phyloP scores from a whole-genome alignment of 176 grass and related monocot species.

The Saccharum officinarum region DNA sequence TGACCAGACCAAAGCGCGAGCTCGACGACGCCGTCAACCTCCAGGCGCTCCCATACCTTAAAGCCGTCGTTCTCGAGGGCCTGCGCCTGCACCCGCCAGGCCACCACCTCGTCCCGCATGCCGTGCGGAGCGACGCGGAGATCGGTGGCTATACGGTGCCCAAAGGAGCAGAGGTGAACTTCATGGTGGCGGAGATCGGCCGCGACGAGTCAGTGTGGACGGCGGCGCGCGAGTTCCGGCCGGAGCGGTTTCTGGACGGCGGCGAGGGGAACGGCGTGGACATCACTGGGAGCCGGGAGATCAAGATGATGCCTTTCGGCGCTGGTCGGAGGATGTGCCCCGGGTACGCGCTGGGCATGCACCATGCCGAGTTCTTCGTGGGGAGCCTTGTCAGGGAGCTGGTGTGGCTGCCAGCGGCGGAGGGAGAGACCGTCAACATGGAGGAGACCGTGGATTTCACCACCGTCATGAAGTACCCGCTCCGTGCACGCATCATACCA shows the following conservation, averaged over 20 bases:
- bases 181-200: slow-evolving; percentile 33
- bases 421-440: slow-evolving; percentile 41
- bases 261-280: slow-evolving; percentile 42
- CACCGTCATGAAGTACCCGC: slow-evolving; percentile 42
- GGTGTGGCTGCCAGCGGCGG: slow-evolving; percentile 38
- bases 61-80: slow-evolving; percentile 57
- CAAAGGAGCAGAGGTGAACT: slow-evolving; percentile 48
- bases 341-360: slow-evolving; percentile 30
- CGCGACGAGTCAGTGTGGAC: slow-evolving; percentile 51
- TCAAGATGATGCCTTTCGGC: slow-evolving; percentile 50
- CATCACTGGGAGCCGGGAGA: slow-evolving; percentile 40
- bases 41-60: slow-evolving; percentile 49
- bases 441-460: slow-evolving; percentile 42
- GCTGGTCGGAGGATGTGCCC: neutral
- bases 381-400: slow-evolving; percentile 41
- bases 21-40: slow-evolving; percentile 25
- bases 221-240: slow-evolving; percentile 44
- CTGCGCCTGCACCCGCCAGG: slow-evolving; percentile 50
- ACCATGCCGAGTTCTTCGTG: slow-evolving; percentile 51
- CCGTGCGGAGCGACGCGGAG: slow-evolving; percentile 3
- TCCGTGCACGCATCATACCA: slow-evolving; percentile 30
- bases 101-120: slow-evolving; percentile 50
- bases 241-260: slow-evolving; percentile 43
- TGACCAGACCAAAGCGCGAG: neutral
- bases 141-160: slow-evolving; percentile 48